Evolutionary conservation across 2,329 filamentous ascomycete species (phyloP).

Genomic region (Epichloe festucae): DNA sequence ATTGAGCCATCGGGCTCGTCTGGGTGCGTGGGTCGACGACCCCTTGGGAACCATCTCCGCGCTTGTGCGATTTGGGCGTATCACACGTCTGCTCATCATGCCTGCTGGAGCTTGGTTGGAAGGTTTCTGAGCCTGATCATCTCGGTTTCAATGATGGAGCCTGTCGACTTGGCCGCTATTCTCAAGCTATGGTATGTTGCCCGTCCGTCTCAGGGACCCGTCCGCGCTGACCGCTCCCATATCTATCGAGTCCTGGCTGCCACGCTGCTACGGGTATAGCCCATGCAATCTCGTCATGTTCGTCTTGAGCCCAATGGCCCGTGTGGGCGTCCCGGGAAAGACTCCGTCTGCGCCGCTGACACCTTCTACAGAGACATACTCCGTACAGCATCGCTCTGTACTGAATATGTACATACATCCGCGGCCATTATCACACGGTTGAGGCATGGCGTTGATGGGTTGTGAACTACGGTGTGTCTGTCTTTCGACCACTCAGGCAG

Average conservation of each 20-base stretch:
- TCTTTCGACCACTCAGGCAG: not conserved
- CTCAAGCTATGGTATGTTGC: not conserved
- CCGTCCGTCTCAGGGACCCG: not conserved
- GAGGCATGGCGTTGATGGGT: not conserved
- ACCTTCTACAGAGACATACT: not conserved
- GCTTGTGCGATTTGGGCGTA: constrained; percentile 8
- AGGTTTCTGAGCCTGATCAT: not conserved
- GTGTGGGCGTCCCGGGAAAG: not conserved
- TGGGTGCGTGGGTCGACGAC: too few relatives aligned
- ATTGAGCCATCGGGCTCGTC: too few relatives aligned
- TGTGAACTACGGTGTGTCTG: not conserved
- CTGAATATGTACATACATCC: not conserved
- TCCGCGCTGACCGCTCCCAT: constrained; percentile 1
- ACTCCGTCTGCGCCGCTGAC: constrained; percentile 1
- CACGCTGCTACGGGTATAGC: not conserved
- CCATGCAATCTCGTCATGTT: not conserved
- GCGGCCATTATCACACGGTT: not conserved
- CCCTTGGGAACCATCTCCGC: constrained; percentile 8
- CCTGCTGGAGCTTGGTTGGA: not conserved
- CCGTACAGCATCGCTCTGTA: not conserved
- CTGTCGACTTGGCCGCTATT: not conserved
- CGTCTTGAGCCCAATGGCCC: not conserved
- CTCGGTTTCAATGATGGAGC: not conserved
- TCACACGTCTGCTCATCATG: constrained; percentile 5
- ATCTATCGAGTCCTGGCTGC: too few relatives aligned